Percentiles rank a stretch among this genome's conserved stretches.
These are phyloP conservation scores for Fusarium cicatricum DNA, from an alignment of 2,329 filamentous ascomycete species.

Conservation along the genomic window DNA sequence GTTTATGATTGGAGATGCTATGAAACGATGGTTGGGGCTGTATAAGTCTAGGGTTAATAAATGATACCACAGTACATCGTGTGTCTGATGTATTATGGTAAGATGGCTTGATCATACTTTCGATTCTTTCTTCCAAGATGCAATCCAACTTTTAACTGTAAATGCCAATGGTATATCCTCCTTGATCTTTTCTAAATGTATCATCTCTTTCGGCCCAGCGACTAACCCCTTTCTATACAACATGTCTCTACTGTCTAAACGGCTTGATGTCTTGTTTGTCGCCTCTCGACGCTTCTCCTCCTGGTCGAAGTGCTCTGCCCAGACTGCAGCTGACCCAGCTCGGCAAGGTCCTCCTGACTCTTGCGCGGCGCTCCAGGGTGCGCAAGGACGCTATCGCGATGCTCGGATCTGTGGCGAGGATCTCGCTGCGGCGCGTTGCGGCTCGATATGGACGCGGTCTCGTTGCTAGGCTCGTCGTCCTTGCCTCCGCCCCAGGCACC, in stretches of 20 bases:
- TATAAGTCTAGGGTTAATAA: slow-evolving; percentile 11
- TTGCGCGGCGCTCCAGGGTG: slow-evolving; percentile 41
- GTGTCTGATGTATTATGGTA: no score
- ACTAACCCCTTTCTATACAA: neutral
- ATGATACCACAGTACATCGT: slow-evolving; percentile 8
- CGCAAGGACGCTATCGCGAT: slow-evolving; percentile 40
- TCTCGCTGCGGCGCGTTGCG: slow-evolving; percentile 16
- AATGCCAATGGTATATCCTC: slow-evolving; percentile 21
- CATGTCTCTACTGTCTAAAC: slow-evolving; percentile 5
- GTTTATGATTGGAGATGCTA: neutral
- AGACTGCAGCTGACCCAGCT: slow-evolving; percentile 44
- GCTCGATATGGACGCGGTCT: slow-evolving; percentile 24
- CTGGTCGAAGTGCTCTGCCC: slow-evolving; percentile 44
- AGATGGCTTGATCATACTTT: no score
- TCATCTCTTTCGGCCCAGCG: neutral
- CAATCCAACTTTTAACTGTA: neutral
- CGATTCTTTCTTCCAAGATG: neutral
- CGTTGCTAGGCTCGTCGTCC: slow-evolving; percentile 30
- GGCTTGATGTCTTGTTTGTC: slow-evolving; percentile 18
- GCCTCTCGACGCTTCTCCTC: slow-evolving; percentile 40
- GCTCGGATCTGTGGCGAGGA: slow-evolving; percentile 8
- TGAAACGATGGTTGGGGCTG: neutral
- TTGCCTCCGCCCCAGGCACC: slow-evolving; percentile 61
- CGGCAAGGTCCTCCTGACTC: slow-evolving; percentile 48
- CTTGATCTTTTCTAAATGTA: neutral